Percentiles rank a stretch among this genome's conserved stretches.
Conservation (phyloP, 208 protist genomes). For the Wallacemonas sp. region DNA sequence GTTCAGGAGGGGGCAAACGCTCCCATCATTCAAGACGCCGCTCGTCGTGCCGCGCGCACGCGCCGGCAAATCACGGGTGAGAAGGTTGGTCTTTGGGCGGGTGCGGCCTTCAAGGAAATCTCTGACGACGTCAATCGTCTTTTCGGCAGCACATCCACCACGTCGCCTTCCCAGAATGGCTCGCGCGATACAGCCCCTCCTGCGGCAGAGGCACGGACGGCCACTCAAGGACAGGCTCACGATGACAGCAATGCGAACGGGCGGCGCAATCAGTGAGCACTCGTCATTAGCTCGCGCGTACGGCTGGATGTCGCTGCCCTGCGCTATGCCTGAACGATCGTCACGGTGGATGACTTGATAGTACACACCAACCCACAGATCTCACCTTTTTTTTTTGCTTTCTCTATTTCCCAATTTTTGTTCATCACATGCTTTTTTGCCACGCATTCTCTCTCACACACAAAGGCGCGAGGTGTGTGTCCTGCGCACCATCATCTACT, state of each 20-base stretch:
- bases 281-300: no score
- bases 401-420: neutral
- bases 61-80: constrained; percentile 32
- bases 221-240: no score
- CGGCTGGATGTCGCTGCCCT: no score
- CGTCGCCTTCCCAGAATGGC: no score
- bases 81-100: constrained; percentile 49
- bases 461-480: no score
- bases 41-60: constrained; percentile 41
- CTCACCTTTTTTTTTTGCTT: neutral
- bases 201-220: neutral
- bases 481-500: no score
- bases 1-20: constrained; percentile 30
- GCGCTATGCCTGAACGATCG: no score
- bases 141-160: neutral
- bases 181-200: neutral
- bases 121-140: constrained; percentile 36
- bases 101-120: constrained; percentile 50
- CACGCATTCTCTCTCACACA: neutral
- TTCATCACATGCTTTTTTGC: neutral
- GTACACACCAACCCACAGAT: no score
- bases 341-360: no score
- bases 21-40: constrained; percentile 39
- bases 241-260: no score
- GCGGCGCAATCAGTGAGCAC: no score